Percentiles rank a stretch among this genome's conserved stretches.
These are phyloP conservation scores for Rachicladosporium sp. DNA, from an alignment of 2,329 filamentous ascomycete genomes.

Conservation along the genomic window DNA sequence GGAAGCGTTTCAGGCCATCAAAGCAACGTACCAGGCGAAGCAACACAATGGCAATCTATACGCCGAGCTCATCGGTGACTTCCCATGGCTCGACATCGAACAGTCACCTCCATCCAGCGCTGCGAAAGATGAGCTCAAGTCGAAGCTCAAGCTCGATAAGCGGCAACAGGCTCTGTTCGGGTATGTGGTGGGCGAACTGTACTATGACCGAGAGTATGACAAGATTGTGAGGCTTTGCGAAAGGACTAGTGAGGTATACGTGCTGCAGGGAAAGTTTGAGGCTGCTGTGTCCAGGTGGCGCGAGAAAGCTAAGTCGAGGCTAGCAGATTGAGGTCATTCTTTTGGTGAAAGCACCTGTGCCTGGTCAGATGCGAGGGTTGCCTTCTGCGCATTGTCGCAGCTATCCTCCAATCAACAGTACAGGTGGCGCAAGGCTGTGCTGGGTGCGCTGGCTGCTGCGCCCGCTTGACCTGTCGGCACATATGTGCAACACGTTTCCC, in stretches of 20 bases:
- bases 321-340: no score
- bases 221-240: constrained; percentile 2
- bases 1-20: constrained; percentile 19
- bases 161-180: constrained; percentile 26
- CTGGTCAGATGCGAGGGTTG: no score
- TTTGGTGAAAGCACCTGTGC: no score
- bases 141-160: constrained; percentile 16
- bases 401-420: no score
- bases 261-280: constrained; percentile 12
- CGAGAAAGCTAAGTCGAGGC: no score
- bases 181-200: constrained; percentile 47
- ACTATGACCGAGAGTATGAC: constrained; percentile 24
- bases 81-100: constrained; percentile 9
- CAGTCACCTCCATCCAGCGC: background rate
- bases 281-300: constrained; percentile 6
- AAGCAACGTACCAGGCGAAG: constrained; percentile 19
- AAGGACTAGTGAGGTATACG: constrained; percentile 12
- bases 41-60: constrained; percentile 17
- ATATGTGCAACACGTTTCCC: no score
- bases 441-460: no score
- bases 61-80: constrained; percentile 9
- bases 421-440: no score
- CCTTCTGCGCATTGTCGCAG: no score
- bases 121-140: background rate
- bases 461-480: no score